Evolutionary conservation across 2,329 filamentous ascomycete genomes (phyloP).

Genomic region (Aspergillus aculeatus): DNA sequence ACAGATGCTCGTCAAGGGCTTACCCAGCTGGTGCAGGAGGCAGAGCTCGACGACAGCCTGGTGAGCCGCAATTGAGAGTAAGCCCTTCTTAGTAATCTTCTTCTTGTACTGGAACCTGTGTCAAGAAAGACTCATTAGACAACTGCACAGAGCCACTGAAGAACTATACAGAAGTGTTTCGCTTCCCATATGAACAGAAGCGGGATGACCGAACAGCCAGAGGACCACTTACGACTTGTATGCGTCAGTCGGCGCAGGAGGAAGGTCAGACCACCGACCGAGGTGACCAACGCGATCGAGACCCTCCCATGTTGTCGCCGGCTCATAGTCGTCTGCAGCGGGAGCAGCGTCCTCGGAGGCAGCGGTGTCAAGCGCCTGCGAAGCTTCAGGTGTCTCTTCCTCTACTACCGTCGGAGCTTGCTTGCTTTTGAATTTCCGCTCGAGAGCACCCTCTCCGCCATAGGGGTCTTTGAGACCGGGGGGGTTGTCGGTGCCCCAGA

Average conservation of each 20-base stretch:
- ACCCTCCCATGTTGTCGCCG: constrained; percentile 52
- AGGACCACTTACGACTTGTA: constrained; percentile 43
- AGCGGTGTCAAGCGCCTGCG: constrained; percentile 13
- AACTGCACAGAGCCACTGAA: background rate
- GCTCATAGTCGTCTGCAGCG: constrained; percentile 40
- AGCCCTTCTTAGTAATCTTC: constrained; percentile 34
- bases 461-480: constrained; percentile 52
- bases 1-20: constrained; percentile 35
- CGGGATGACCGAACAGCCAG: background rate
- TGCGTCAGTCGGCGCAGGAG: constrained; percentile 36
- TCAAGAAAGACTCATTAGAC: constrained; percentile 1
- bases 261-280: constrained; percentile 40
- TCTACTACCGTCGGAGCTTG: constrained; percentile 14
- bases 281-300: constrained; percentile 56
- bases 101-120: constrained; percentile 38
- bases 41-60: constrained; percentile 58
- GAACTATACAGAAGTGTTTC: background rate
- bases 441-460: constrained; percentile 38
- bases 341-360: constrained; percentile 12
- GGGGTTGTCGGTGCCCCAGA: constrained; percentile 53
- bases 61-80: constrained; percentile 49
- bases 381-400: constrained; percentile 15
- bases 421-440: constrained; percentile 25
- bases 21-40: constrained; percentile 47
- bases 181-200: constrained; percentile 12